Conservation (phyloP, 2,329 filamentous ascomycete genomes). For the Mariannaea elegans region DNA sequence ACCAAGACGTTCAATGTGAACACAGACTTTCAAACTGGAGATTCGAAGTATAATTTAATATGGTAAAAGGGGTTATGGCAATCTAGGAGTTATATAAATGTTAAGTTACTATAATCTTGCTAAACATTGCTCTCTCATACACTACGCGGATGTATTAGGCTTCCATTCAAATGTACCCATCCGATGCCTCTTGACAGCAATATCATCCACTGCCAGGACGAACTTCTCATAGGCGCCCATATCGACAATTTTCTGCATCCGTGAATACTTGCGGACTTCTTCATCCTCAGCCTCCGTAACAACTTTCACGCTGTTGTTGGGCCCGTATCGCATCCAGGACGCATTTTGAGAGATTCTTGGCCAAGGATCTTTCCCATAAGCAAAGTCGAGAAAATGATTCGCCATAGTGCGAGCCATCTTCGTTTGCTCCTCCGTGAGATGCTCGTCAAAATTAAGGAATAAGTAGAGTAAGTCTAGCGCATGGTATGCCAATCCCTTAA, state of each 20-base stretch:
- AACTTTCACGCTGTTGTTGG: not conserved
- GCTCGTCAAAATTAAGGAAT: constrained; percentile 26
- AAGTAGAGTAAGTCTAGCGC: constrained; percentile 25
- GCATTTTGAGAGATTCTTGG: not conserved
- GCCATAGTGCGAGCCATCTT: constrained; percentile 14
- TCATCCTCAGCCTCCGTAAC: constrained; percentile 26
- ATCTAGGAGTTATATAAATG: too few species aligned
- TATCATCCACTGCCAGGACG: constrained; percentile 13
- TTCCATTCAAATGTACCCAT: constrained; percentile 22
- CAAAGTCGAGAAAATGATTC: constrained; percentile 23
- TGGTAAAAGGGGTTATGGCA: too few species aligned
- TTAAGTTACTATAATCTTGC: too few species aligned
- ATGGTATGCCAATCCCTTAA: constrained; percentile 26
- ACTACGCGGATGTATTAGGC: not conserved
- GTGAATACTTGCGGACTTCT: constrained; percentile 12
- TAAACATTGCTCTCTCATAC: not conserved
- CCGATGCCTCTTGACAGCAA: constrained; percentile 16
- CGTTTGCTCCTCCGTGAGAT: constrained; percentile 4
- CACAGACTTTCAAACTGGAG: too few species aligned
- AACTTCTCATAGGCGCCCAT: constrained; percentile 23
- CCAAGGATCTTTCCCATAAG: constrained; percentile 26
- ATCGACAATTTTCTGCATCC: constrained; percentile 23
- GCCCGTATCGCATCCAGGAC: constrained; percentile 26
- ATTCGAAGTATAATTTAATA: too few species aligned
- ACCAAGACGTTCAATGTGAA: too few species aligned